phyloP scores from a whole-genome alignment of 495 filamentous ascomycete genomes.

The Parathielavia hyrcaniae region DNA sequence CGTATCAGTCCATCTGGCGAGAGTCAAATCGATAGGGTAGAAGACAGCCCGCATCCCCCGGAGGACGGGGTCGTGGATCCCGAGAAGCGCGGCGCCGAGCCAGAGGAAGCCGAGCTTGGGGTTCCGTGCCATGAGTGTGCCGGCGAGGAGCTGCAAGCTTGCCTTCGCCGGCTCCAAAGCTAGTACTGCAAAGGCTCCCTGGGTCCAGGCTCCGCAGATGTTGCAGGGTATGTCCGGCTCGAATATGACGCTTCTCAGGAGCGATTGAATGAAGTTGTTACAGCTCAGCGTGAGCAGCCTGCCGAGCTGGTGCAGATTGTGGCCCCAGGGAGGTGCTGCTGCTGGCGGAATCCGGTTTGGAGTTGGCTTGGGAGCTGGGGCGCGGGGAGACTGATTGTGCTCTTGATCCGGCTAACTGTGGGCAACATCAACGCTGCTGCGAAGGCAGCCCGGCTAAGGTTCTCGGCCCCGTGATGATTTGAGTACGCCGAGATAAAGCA shows the following conservation, averaged over 20 bases:
- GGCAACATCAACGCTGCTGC: slow-evolving; percentile 8
- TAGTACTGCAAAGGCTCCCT: slow-evolving; percentile 1
- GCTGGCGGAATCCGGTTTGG: background rate
- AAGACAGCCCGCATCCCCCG: slow-evolving; percentile 1
- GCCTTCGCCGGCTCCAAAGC: background rate
- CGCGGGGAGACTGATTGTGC: background rate
- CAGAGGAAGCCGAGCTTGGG: slow-evolving; percentile 9
- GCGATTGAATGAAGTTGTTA: slow-evolving; percentile 1
- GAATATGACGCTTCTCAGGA: slow-evolving; percentile 1
- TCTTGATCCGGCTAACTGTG: background rate
- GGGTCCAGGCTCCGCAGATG: slow-evolving; percentile 2
- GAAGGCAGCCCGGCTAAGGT: slow-evolving; percentile 7
- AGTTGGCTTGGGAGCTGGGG: background rate
- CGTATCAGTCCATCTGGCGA: slow-evolving; percentile 5
- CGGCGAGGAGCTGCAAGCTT: slow-evolving; percentile 4
- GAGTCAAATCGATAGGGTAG: slow-evolving; percentile 1
- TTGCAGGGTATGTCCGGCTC: slow-evolving; percentile 7
- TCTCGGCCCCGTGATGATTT: background rate
- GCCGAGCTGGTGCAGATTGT: slow-evolving; percentile 1
- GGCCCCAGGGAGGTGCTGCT: background rate
- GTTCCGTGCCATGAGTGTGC: slow-evolving; percentile 9
- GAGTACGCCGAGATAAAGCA: background rate
- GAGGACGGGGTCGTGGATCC: slow-evolving; percentile 2
- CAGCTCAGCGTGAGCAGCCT: slow-evolving; percentile 12
- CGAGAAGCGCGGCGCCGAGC: slow-evolving; percentile 7